Evolutionary conservation across 331 rosid species (phyloP), one percentile per base, ranked within the genome.

Genomic region (Quercus lobata): DNA sequence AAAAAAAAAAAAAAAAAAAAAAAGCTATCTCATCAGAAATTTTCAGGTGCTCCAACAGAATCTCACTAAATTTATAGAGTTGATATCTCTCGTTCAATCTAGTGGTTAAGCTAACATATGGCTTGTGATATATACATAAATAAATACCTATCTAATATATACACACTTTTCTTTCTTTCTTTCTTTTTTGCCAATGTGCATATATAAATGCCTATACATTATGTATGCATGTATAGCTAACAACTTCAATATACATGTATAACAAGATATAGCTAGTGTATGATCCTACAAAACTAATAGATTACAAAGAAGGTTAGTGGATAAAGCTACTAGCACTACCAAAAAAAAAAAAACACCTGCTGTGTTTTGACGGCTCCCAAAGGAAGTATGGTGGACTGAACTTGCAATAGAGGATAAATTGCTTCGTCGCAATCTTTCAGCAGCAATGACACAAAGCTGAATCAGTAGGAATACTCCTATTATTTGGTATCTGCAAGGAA

Each of bases 381-480:
- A 84, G 70, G 97, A 83, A 76, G 92, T 77, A 82, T 86, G 98
- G 63, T 87, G 87, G 83, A 87, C 92, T 72, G 98, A 91, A 87
- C 91, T 82, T 46, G 94, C 86, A 58, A 91, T 87, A 56, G 98
- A 91, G 68, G 98, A 87, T 60, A 93, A 86, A 75, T 88, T 91
- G 82, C 98, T 89, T 14, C 94, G 92, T 54, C 96, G 85, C 56
- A 95, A 78, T 69, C 89, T 90, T 87, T 93, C 99, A 52, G 91
- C 96, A 79, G 94, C 97, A 27, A 95, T 84, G 81, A 96, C 87
- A 80, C 97, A 96, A 69, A 93, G 93, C 85, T 96, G 99, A 93
- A 96, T 89, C 80, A 96, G 84, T 80, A 96, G 86, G 87, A 96
- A 93, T 75, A 96, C 92, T 75, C 99, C 98, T 55, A 96, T 80